Base-by-base conservation (phyloP, 768 basidiomycete species). In the Hirschioporus abietinus region DNA sequence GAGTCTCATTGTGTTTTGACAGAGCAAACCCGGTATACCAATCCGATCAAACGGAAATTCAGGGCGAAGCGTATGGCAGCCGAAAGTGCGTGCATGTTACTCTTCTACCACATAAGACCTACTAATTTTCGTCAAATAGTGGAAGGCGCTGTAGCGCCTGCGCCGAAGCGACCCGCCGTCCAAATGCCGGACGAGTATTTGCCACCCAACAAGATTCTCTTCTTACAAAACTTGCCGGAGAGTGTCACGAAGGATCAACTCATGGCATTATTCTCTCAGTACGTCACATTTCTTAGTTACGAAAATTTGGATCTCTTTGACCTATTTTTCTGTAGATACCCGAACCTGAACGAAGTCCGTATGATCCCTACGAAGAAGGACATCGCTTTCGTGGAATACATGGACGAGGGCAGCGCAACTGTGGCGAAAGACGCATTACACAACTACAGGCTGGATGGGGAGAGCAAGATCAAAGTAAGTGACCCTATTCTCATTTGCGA, bases 171-270 rank as follows among this genome's bases (percentile, higher is more conserved):
- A 58, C 92, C 92, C 25, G 87, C 88, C 70, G 91, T 97, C 68
- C 93, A 96, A 76, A 97, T 99, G 95, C 96, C 96, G 57, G 97
- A 99, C 89, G 97, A 99, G 77, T 99, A 98, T 77, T 86, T 99
- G 7, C 97, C 97, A 1, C 96, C 97, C 52, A 99, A 99, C 90
- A 95, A 96, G 77, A 96, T 99, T 78, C 85, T 99, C 64, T 99
- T 99, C 86, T 76, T 99, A 70, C 97, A 99, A 78, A 98, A 98
- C 75, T 82, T 99, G 25, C 95, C 96, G 23, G 95, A 97, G 74
- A 90, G 78, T 58, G 95, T 95, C 70, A 95, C 91, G 65, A 95
- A 96, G 74, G 96, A 97, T 64, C 90, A 92, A 73, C 89, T 99
- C 68, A 86, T 91, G 77, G 87, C 88, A 1, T 82, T 99, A 25